Percentiles rank a stretch among this genome's conserved stretches.
These are phyloP conservation scores for Thuidium tamariscinum DNA, from an alignment of 225 moss, liverwort and hornwort genomes.

Conservation along the genomic window DNA sequence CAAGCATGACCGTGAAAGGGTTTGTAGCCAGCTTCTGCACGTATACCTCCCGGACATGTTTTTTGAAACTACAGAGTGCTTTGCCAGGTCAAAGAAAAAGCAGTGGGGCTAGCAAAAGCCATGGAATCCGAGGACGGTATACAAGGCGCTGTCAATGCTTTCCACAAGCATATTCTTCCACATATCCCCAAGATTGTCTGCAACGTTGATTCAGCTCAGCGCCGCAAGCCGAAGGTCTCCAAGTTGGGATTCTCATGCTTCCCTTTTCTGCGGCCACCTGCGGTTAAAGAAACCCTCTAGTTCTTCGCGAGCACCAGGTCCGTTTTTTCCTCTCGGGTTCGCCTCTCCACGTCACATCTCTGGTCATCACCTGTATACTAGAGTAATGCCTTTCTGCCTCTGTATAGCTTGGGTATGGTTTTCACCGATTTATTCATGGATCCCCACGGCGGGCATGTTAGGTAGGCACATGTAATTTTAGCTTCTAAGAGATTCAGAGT, in stretches of 20 bases:
- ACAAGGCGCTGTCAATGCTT: slow-evolving; percentile 81
- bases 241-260: not conserved
- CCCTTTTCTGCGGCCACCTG: not conserved
- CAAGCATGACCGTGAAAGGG: not conserved
- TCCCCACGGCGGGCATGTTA: not conserved
- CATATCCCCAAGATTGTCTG: slow-evolving; percentile 11
- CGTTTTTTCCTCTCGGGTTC: not conserved
- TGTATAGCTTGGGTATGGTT: slow-evolving; percentile 8
- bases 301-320: not conserved
- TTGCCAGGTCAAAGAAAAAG: slow-evolving; percentile 61
- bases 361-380: not conserved
- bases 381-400: not conserved
- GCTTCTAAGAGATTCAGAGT: not conserved
- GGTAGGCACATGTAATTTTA: not conserved
- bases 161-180: slow-evolving; percentile 58
- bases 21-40: not conserved
- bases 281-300: not conserved
- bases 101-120: slow-evolving; percentile 45
- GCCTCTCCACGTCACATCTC: not conserved
- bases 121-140: slow-evolving; percentile 90
- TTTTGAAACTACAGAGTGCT: not conserved
- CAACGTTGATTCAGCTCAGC: not conserved
- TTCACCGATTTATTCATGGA: slow-evolving; percentile 10
- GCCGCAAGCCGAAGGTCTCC: not conserved
- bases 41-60: not conserved